These are phyloP conservation scores for Apostasia shenzhenica DNA, from an alignment of 106 monocot species.

Conservation along the genomic window DNA sequence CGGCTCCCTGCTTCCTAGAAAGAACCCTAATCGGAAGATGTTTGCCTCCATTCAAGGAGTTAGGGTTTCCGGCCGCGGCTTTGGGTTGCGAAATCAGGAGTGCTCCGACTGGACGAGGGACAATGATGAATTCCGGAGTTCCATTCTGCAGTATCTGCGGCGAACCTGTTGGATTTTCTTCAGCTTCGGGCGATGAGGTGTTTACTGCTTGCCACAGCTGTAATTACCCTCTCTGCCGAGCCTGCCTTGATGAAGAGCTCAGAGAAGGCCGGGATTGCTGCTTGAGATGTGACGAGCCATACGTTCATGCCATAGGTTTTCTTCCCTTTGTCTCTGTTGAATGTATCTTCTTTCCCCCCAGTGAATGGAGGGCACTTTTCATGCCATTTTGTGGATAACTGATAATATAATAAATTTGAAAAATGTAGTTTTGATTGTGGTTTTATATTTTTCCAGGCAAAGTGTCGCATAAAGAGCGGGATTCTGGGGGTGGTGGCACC, in stretches of 20 bases:
- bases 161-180: slow-evolving; percentile 20
- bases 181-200: slow-evolving; percentile 8
- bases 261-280: slow-evolving; percentile 30
- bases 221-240: slow-evolving; percentile 31
- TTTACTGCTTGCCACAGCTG: slow-evolving; percentile 38
- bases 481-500: slow-evolving; percentile 12
- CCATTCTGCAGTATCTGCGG: slow-evolving; percentile 47
- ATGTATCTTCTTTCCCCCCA: too few species aligned
- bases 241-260: slow-evolving; percentile 45
- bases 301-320: slow-evolving; percentile 17
- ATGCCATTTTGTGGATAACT: too few species aligned
- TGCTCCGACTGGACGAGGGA: slow-evolving; percentile 9
- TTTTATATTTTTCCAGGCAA: slow-evolving; percentile 11
- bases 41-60: not conserved
- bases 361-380: too few species aligned
- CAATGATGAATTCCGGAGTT: slow-evolving; percentile 38
- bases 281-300: slow-evolving; percentile 48
- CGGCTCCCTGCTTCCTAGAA: slow-evolving; percentile 21
- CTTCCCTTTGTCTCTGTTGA: not conserved
- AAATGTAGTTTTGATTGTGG: not conserved
- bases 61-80: slow-evolving; percentile 7
- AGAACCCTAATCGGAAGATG: slow-evolving; percentile 1
- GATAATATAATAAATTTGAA: too few species aligned
- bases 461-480: slow-evolving; percentile 6
- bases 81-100: slow-evolving; percentile 1